A percentile compares a stretch with the other conserved stretches of the same genome.
Evolutionary conservation across 2,329 filamentous ascomycete species (phyloP).

Genomic region (Stemphylium beticola): DNA sequence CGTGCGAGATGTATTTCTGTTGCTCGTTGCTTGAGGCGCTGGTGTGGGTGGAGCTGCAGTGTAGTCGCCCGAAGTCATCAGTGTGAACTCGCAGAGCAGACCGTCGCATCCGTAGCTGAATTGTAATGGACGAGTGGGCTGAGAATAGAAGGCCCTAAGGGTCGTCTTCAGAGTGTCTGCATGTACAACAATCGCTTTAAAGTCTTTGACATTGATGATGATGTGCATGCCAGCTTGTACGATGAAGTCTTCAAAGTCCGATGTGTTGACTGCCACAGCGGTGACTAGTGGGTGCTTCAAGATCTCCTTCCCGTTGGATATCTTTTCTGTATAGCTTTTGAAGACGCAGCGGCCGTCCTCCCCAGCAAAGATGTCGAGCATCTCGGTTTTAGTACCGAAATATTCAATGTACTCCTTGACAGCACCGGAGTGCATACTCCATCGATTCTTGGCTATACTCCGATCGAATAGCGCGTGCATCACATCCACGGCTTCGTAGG

Average conservation of each 20-base stretch:
- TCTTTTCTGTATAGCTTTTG: slow-evolving; percentile 82
- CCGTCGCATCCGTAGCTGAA: slow-evolving; percentile 73
- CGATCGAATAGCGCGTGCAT: slow-evolving; percentile 78
- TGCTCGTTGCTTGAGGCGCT: slow-evolving; percentile 22
- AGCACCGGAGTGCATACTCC: slow-evolving; percentile 74
- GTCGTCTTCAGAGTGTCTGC: slow-evolving; percentile 72
- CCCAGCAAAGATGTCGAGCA: slow-evolving; percentile 74
- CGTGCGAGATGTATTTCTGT: slow-evolving; percentile 42
- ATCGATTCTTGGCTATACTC: slow-evolving; percentile 69
- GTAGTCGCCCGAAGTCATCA: slow-evolving; percentile 79
- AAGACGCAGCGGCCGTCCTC: slow-evolving; percentile 74
- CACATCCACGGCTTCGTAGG: slow-evolving; percentile 75
- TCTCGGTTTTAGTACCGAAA: slow-evolving; percentile 80
- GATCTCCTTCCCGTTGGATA: slow-evolving; percentile 73
- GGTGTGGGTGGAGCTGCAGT: slow-evolving; percentile 44
- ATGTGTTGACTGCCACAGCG: slow-evolving; percentile 75
- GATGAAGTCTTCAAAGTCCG: slow-evolving; percentile 77
- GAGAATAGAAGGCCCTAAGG: slow-evolving; percentile 72
- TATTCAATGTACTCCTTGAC: slow-evolving; percentile 79
- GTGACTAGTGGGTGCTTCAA: slow-evolving; percentile 82
- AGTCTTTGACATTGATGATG: slow-evolving; percentile 82
- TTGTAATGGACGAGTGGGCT: slow-evolving; percentile 73
- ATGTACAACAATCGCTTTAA: slow-evolving; percentile 78
- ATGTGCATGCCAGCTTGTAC: slow-evolving; percentile 79
- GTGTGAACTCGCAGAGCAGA: slow-evolving; percentile 75